A percentile compares a stretch with the other conserved stretches of the same genome.
phyloP scores from a whole-genome alignment of 2,329 filamentous ascomycete species.

The Penicillium sp. region DNA sequence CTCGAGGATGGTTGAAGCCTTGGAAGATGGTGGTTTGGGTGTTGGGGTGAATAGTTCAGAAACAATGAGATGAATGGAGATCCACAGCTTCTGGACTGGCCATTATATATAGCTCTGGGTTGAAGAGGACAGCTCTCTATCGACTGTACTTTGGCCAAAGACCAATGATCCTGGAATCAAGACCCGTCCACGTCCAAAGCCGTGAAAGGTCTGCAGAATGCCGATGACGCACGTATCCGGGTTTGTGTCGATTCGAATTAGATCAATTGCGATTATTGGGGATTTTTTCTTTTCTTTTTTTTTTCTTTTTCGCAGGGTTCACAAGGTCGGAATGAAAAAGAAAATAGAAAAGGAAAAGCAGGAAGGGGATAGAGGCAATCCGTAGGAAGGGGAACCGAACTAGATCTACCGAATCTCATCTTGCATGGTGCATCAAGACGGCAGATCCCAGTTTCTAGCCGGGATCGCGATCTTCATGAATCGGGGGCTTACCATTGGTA shows the following conservation, averaged over 20 bases:
- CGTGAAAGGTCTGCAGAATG: constrained; percentile 9
- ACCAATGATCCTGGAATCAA: constrained; percentile 4
- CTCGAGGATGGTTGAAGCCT: neutral
- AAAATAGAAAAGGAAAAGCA: constrained; percentile 1
- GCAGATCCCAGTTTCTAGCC: constrained; percentile 4
- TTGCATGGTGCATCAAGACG: constrained; percentile 10
- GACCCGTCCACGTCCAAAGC: constrained; percentile 5
- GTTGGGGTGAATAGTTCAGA: neutral
- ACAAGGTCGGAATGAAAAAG: neutral
- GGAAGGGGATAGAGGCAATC: neutral
- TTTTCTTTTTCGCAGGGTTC: neutral
- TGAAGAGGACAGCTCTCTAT: neutral
- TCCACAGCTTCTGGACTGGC: constrained; percentile 3
- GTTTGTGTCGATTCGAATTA: neutral
- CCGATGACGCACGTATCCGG: constrained; percentile 15
- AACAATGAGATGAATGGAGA: neutral
- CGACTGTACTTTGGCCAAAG: neutral
- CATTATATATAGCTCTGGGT: constrained; percentile 12
- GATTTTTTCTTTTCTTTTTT: neutral
- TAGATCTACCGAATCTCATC: constrained; percentile 10
- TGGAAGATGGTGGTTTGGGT: neutral
- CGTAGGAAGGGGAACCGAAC: neutral
- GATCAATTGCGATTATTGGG: neutral
- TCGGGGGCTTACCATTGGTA: constrained; percentile 12
- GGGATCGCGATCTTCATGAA: constrained; percentile 11